Base-by-base conservation (phyloP, 2,329 filamentous ascomycete species). In the Dothistroma septosporum region DNA sequence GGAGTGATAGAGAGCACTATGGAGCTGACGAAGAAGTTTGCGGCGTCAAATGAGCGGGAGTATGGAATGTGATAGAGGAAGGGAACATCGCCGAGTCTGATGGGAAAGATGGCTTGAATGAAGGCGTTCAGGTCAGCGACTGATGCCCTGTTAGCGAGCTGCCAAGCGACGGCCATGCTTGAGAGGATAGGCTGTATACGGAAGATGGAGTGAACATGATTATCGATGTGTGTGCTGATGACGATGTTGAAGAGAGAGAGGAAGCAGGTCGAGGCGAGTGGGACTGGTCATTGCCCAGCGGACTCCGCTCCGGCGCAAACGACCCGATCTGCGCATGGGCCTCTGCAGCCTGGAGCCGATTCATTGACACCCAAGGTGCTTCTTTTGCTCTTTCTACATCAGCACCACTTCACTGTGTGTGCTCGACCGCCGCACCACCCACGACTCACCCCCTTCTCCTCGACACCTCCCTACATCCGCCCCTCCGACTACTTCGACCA, bases 381-480 rank as follows among this genome's bases (percentile, higher is more conserved):
- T 41, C 37, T 44, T 46, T 59, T 58, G 63, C 58, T 59, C 50
- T 21, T 59, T 55, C 47, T 28, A 33, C 60, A 66, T 65, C 67
- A 72, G 65, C 68, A 69, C 61, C 66, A 64, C 70, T 71, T 72
- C 28, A 71, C 62, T 71, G 70, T 65, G 69, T 62, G 58, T 69
- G 68, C 48, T 55, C 22, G 52, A 50, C 24, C 33, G 7, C 8
- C 31, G 19, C 58, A 24, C 33, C 52, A 28, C 14, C 9, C 50
- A 16, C 57, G 22, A 49, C 57, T 9, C 49, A 32, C 31, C 58
- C 55, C 52, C n/a, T n/a, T 46, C 22, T 60, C 53, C 10, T 52
- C 46, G 37, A n/a, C 1, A 2, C 37, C 14, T 44, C 37, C 37
- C 8, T 44, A 19, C 41, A 44, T 5, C 6, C 10, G 4, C 14